Conservation (phyloP, 257 asterid genomes). For the Cruciata laevipes region DNA sequence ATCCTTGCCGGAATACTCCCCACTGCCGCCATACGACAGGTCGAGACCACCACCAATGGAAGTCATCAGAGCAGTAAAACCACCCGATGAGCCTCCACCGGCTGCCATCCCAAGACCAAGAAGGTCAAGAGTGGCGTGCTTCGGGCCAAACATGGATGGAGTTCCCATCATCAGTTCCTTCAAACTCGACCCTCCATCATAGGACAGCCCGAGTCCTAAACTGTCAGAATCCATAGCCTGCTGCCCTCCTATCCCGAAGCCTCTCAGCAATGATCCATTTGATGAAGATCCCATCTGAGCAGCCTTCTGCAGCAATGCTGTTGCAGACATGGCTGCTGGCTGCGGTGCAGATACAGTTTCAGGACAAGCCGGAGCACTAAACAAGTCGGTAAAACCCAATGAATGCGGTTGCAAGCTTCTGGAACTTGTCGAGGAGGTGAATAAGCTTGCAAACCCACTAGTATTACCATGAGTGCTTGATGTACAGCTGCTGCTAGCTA, state of each 20-base stretch:
- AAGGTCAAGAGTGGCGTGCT: slow-evolving; percentile 76
- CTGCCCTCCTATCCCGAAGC: slow-evolving; percentile 39
- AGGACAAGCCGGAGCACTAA: slow-evolving; percentile 34
- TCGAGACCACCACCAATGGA: slow-evolving; percentile 53
- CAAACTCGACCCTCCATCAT: slow-evolving; percentile 56
- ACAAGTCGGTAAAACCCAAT: slow-evolving; percentile 32
- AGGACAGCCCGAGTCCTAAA: slow-evolving; percentile 58
- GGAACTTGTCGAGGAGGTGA: slow-evolving; percentile 60
- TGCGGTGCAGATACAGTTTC: slow-evolving; percentile 30
- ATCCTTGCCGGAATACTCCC: slow-evolving; percentile 46
- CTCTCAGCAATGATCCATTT: slow-evolving; percentile 55
- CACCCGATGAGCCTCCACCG: slow-evolving; percentile 44
- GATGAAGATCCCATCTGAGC: slow-evolving; percentile 73
- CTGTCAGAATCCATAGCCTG: slow-evolving; percentile 38
- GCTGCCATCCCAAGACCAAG: slow-evolving; percentile 88
- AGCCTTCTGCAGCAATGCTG: slow-evolving; percentile 83
- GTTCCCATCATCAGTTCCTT: slow-evolving; percentile 85
- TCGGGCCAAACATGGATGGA: slow-evolving; percentile 69
- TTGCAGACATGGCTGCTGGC: slow-evolving; percentile 70
- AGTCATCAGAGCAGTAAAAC: slow-evolving; percentile 68
- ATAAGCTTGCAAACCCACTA: slow-evolving; percentile 57
- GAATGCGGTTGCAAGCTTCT: slow-evolving; percentile 47
- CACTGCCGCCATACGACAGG: slow-evolving; percentile 32
- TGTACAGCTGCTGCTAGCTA: slow-evolving; percentile 33
- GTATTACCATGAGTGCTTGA: slow-evolving; percentile 55